These are phyloP conservation scores for Paraleonurus japonicus DNA, from an alignment of 257 asterid genomes.

Conservation along the genomic window DNA sequence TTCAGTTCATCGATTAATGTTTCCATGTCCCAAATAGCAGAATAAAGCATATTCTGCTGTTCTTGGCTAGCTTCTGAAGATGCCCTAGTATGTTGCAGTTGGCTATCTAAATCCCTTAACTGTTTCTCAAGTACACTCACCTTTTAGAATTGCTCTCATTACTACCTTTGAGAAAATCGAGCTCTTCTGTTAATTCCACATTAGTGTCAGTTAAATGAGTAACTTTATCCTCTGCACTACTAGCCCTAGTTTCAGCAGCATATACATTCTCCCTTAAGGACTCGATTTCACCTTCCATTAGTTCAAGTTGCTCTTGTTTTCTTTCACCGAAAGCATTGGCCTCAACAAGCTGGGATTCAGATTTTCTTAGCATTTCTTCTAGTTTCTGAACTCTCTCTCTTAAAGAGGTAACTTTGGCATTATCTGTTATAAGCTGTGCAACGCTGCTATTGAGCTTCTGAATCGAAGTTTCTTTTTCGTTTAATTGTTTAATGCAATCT, in stretches of 20 bases:
- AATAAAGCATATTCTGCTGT: constrained; percentile 78
- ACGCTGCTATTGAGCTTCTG: constrained; percentile 41
- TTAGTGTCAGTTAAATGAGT: constrained; percentile 68
- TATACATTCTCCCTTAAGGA: constrained; percentile 25
- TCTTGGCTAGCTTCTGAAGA: constrained; percentile 87
- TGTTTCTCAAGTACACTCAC: constrained; percentile 65
- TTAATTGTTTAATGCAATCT: constrained; percentile 41
- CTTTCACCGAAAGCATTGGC: constrained; percentile 18
- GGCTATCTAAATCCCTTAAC: constrained; percentile 60
- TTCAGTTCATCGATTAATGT: constrained; percentile 85
- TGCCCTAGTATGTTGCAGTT: constrained; percentile 65
- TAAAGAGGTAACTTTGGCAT: constrained; percentile 47
- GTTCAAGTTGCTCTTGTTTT: constrained; percentile 18
- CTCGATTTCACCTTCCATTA: constrained; percentile 28
- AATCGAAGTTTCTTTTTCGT: constrained; percentile 43
- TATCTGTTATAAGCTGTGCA: constrained; percentile 39
- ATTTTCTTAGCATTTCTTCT: constrained; percentile 46
- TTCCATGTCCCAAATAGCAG: constrained; percentile 99
- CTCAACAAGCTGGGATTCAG: constrained; percentile 25
- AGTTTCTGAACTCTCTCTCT: constrained; percentile 45
- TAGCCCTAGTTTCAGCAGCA: constrained; percentile 26
- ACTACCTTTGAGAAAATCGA: constrained; percentile 63
- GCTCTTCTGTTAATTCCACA: constrained; percentile 72
- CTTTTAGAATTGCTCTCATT: constrained; percentile 56
- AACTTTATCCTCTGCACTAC: constrained; percentile 32